Conservation (phyloP, 75 land plant genomes). For the Sequoiadendron giganteum region DNA sequence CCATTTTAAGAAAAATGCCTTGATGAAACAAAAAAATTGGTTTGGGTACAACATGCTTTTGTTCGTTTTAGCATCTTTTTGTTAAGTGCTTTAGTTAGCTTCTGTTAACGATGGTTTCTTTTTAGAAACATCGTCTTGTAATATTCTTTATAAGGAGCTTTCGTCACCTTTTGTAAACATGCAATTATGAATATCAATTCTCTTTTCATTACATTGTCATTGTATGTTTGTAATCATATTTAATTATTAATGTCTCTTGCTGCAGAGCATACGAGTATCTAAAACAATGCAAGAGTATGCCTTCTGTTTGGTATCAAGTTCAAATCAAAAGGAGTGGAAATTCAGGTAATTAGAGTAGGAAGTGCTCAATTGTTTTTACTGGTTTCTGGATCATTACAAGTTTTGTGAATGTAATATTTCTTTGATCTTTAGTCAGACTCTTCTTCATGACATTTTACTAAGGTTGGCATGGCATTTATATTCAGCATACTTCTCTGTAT, state of each 20-base stretch:
- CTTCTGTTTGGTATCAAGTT: slow-evolving; percentile 73
- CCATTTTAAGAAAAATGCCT: too few species aligned
- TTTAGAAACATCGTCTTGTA: too few species aligned
- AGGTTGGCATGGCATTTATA: neutral
- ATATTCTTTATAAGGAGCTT: too few species aligned
- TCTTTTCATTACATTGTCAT: too few species aligned
- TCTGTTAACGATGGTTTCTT: too few species aligned
- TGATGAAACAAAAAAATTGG: too few species aligned
- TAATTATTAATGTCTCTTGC: neutral
- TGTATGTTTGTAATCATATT: neutral
- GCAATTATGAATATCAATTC: too few species aligned
- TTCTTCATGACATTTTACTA: neutral
- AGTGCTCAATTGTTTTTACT: neutral
- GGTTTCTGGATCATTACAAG: neutral
- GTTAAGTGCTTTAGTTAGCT: too few species aligned
- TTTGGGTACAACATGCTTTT: too few species aligned
- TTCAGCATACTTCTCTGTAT: neutral
- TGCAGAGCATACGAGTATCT: slow-evolving; percentile 89
- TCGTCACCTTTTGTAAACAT: too few species aligned
- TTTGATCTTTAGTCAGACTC: neutral
- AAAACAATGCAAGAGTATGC: slow-evolving; percentile 43
- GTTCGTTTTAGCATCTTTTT: too few species aligned
- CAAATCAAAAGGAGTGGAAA: slow-evolving; percentile 61
- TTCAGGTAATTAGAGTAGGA: slow-evolving; percentile 39
- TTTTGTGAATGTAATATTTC: neutral